These are phyloP conservation scores for Entelexis paramagnoliae DNA, from an alignment of 1,139 yeast genomes.

Conservation along the genomic window DNA sequence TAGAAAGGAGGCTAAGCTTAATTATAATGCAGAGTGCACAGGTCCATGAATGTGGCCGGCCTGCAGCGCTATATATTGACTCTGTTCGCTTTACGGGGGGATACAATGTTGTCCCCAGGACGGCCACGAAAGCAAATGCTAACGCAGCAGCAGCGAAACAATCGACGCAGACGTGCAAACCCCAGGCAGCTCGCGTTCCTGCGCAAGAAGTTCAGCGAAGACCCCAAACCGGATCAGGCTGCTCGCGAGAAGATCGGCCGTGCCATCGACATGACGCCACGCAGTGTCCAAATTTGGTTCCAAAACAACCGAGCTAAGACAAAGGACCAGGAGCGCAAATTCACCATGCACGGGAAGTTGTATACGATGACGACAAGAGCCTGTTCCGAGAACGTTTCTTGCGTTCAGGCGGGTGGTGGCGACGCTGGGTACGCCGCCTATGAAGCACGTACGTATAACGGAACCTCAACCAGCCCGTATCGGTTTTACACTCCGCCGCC, in stretches of 20 bases:
- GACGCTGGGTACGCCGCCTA: background rate
- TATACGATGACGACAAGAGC: background rate
- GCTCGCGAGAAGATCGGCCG: constrained; percentile 62
- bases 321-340: constrained; percentile 31
- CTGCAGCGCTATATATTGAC: background rate
- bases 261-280: constrained; percentile 75
- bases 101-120: background rate
- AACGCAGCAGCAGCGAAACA: constrained; percentile 36
- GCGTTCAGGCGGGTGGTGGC: constrained; percentile 15
- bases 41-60: background rate
- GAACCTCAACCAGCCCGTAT: background rate
- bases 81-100: background rate
- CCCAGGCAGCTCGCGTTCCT: constrained; percentile 70
- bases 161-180: constrained; percentile 48
- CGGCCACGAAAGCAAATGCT: constrained; percentile 18
- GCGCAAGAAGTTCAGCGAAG: constrained; percentile 56
- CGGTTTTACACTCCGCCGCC: constrained; percentile 1
- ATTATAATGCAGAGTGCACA: background rate
- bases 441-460: background rate
- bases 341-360: background rate
- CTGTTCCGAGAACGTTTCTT: constrained; percentile 12
- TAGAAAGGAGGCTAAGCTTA: constrained; percentile 1
- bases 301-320: constrained; percentile 36
- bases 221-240: constrained; percentile 42
- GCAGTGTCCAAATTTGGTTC: constrained; percentile 40